Evolutionary conservation across 148 eudicot species (phyloP).

Genomic region (Linanthus parryae): DNA sequence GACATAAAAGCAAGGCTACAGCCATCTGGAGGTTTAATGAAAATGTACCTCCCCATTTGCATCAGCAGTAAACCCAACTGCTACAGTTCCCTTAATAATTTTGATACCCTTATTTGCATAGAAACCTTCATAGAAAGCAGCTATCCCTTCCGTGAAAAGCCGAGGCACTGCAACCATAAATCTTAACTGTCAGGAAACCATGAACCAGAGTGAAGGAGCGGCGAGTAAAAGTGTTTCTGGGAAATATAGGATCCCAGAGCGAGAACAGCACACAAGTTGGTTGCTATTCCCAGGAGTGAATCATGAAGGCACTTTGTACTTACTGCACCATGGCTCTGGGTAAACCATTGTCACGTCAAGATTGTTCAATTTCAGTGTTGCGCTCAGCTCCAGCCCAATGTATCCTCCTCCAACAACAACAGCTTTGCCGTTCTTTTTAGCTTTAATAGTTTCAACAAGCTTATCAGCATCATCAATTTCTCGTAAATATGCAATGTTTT

Average conservation of each 20-base stretch:
- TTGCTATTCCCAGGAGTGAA: not conserved
- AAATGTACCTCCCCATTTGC: constrained; percentile 67
- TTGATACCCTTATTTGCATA: constrained; percentile 73
- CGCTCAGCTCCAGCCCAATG: constrained; percentile 97
- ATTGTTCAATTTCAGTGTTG: constrained; percentile 66
- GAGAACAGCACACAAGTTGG: too few relatives aligned
- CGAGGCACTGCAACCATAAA: constrained; percentile 76
- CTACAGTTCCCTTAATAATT: constrained; percentile 91
- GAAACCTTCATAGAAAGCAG: constrained; percentile 86
- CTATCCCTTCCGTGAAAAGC: constrained; percentile 87
- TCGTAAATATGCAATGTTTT: constrained; percentile 84
- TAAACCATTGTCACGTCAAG: constrained; percentile 90
- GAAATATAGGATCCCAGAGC: too few relatives aligned
- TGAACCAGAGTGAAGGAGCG: not conserved
- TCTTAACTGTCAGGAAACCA: not conserved
- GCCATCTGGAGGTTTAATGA: not conserved
- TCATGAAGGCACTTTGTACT: constrained; percentile 17
- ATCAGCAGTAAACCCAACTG: constrained; percentile 62
- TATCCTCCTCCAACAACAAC: constrained; percentile 97
- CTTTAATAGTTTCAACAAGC: constrained; percentile 75
- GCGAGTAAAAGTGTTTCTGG: too few relatives aligned
- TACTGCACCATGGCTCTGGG: constrained; percentile 99
- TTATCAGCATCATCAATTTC: constrained; percentile 92
- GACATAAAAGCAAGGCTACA: not conserved
- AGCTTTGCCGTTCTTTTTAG: constrained; percentile 77